Evolutionary conservation across 805 yeast species (phyloP).

Genomic region (Ogataea methylovora): DNA sequence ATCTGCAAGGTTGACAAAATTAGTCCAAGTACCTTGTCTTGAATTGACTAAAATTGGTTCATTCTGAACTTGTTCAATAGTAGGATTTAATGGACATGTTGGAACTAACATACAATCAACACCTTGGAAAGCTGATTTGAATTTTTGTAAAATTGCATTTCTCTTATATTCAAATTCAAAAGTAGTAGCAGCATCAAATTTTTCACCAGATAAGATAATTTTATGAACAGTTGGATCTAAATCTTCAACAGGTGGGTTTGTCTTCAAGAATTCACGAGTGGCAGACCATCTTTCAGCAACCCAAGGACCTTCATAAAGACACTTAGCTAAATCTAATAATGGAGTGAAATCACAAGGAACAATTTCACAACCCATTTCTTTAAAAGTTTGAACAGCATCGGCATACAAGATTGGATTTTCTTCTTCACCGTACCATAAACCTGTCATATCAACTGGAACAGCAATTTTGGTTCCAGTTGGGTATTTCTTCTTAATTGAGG

Average conservation of each 20-base stretch:
- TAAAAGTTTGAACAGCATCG: constrained; percentile 49
- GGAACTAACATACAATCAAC: constrained; percentile 84
- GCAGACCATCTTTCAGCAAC: constrained; percentile 93
- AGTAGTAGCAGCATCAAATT: constrained; percentile 73
- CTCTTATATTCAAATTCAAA: constrained; percentile 85
- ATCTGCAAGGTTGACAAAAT: constrained; percentile 92
- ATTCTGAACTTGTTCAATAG: constrained; percentile 57
- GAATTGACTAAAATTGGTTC: constrained; percentile 86
- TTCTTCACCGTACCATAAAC: constrained; percentile 68
- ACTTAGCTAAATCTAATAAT: constrained; percentile 71
- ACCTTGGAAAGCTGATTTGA: constrained; percentile 43
- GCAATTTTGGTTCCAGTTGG: constrained; percentile 60
- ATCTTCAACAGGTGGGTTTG: constrained; percentile 60
- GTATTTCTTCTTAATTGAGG: constrained; percentile 53
- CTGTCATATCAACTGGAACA: constrained; percentile 58
- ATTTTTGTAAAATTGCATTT: constrained; percentile 65
- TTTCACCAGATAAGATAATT: constrained; percentile 73
- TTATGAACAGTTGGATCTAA: constrained; percentile 78
- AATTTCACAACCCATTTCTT: constrained; percentile 47
- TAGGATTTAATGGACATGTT: constrained; percentile 89
- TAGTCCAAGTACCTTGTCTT: constrained; percentile 96
- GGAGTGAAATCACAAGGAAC: constrained; percentile 66
- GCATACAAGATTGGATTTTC: constrained; percentile 68
- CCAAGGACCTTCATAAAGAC: constrained; percentile 98
- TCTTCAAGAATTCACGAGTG: constrained; percentile 58